Evolutionary conservation across 352 stramenopile species (phyloP), one percentile per base, ranked within the genome.

Genomic region (Chrysophaeum taylorii): DNA sequence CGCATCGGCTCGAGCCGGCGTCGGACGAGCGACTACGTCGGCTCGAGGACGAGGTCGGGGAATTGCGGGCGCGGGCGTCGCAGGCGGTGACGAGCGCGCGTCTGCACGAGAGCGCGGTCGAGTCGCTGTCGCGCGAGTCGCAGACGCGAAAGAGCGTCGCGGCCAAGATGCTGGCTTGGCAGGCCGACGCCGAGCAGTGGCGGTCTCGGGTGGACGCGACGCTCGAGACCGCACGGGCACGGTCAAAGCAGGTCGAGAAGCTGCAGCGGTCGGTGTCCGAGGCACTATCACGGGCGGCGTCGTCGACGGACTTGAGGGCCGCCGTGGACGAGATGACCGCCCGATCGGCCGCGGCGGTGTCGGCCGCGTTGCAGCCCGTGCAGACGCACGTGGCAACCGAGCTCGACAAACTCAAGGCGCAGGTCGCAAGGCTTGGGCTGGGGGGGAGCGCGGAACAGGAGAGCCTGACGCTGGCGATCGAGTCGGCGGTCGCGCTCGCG

Each of bases 111-210:
- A n/a, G 5, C 9, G 23, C 25, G 27, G 52, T 63, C 25, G 52
- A 63, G 14, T 9, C 52, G 4, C 52, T 63, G 15, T 9, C 7
- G 7, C 25, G 52, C 25, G 52, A 63, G 33, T 36, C 33, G 25
- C 52, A 63, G 25, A n/a, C 7, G 9, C 25, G 52, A 7, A 63
- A 39, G 33, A 14, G 25, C 25, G 12, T 15, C 9, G 7, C 52
- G 52, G 36, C 52, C 27, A 63, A 38, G 52, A 63, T 63, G 52
- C 14, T 63, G 52, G 52, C 52, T 31, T 63, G 52, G 52, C 52
- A 63, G 52, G 52, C 52, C 25, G 52, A 63, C 52, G 52, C 52
- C 5, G 52, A 63, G 52, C 25, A 35, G 25, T 63, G 52, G 52
- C 52, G 52, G 9, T 35, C 52, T 12, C 25, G 52, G 9, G 52